Percentiles rank a stretch among this genome's conserved stretches.
phyloP scores from a whole-genome alignment of 129 eudicot genomes.

The Scalesia atractyloides region DNA sequence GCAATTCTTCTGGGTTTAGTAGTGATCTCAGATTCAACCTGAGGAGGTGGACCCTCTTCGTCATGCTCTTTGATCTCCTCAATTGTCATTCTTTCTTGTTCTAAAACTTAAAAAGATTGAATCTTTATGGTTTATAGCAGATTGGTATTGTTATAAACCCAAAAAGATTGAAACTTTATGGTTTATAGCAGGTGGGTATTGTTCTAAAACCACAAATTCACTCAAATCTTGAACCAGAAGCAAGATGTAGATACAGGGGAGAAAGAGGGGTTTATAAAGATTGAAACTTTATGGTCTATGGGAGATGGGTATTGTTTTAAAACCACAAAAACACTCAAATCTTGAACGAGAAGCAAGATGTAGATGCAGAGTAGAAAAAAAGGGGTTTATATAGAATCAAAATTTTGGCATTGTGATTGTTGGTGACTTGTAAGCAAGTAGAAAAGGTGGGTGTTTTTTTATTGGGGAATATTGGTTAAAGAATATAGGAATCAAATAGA shows the following conservation, averaged over 20 bases:
- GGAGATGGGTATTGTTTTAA: constrained; percentile 36
- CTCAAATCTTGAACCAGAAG: constrained; percentile 26
- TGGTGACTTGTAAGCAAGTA: constrained; percentile 44
- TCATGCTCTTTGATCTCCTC: constrained; percentile 51
- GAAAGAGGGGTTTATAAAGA: constrained; percentile 46
- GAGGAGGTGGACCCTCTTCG: constrained; percentile 56
- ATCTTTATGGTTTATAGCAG: constrained; percentile 13
- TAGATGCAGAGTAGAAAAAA: constrained; percentile 32
- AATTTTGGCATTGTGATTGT: constrained; percentile 21
- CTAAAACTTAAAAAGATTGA: constrained; percentile 25
- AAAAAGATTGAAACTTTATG: constrained; percentile 25
- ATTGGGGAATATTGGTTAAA: background rate
- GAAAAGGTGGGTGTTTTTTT: background rate
- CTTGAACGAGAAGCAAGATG: constrained; percentile 29
- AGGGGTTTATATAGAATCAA: constrained; percentile 38
- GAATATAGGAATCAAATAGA: constrained; percentile 13
- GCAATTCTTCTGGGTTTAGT: constrained; percentile 86
- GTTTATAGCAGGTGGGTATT: constrained; percentile 28
- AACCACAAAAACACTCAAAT: constrained; percentile 25
- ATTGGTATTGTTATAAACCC: constrained; percentile 36
- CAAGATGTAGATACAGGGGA: constrained; percentile 32
- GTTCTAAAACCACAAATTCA: constrained; percentile 30
- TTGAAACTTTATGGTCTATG: background rate
- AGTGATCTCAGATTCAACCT: constrained; percentile 51
- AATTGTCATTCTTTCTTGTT: constrained; percentile 43